Conservation (phyloP, 140 eudicot species). For the Stevia rebaudiana region DNA sequence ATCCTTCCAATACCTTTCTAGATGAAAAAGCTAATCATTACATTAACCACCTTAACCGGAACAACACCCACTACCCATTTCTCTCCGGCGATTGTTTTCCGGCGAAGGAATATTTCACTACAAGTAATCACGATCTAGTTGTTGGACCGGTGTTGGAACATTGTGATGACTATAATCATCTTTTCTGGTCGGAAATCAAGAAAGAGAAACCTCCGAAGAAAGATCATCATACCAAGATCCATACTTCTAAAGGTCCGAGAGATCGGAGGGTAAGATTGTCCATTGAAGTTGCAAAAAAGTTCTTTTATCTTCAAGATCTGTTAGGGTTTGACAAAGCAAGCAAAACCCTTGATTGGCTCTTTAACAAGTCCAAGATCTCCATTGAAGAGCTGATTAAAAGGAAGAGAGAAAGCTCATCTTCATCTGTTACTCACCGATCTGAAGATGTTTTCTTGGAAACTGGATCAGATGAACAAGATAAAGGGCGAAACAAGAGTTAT, state of each 20-base stretch:
- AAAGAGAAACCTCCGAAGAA: slow-evolving; percentile 20
- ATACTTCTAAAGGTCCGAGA: slow-evolving; percentile 46
- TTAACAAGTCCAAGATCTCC: slow-evolving; percentile 40
- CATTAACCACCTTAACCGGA: slow-evolving; percentile 3
- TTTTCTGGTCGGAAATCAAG: slow-evolving; percentile 4
- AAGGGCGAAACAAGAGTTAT: slow-evolving; percentile 7
- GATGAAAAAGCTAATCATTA: slow-evolving; percentile 21
- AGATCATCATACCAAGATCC: slow-evolving; percentile 48
- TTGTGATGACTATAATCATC: slow-evolving; percentile 2
- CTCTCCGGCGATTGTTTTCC: background rate
- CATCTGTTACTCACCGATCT: slow-evolving; percentile 10
- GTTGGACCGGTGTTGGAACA: slow-evolving; percentile 21
- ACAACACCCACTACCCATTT: slow-evolving; percentile 4
- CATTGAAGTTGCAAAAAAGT: slow-evolving; percentile 41
- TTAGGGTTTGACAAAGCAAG: slow-evolving; percentile 56
- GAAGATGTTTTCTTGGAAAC: slow-evolving; percentile 17
- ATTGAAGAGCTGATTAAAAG: slow-evolving; percentile 30
- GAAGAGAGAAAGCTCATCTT: slow-evolving; percentile 11
- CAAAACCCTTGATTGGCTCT: slow-evolving; percentile 51
- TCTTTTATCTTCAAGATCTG: slow-evolving; percentile 50
- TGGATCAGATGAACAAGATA: slow-evolving; percentile 10
- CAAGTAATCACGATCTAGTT: slow-evolving; percentile 16
- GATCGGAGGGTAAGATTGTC: slow-evolving; percentile 57
- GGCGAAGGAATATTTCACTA: background rate
- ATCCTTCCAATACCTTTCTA: slow-evolving; percentile 15